These are phyloP conservation scores for Zea mays DNA, from an alignment of 176 grass and related monocot species.

Conservation along the genomic window Zm-B73-REFERENCE-NAM-5.0 NC_050105.1:10470501-10471000, in stretches of 20 bases:
- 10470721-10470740: slow-evolving; percentile 55
- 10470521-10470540: slow-evolving; percentile 6
- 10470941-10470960: too few relatives aligned
- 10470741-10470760: slow-evolving; percentile 96
- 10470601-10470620: slow-evolving; percentile 94
- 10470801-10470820: slow-evolving; percentile 93
- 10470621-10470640: slow-evolving; percentile 66
- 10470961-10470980: too few relatives aligned
- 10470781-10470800: slow-evolving; percentile 87
- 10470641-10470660: slow-evolving; percentile 33
- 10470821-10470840: neutral
- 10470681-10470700: slow-evolving; percentile 8
- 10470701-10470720: slow-evolving; percentile 22
- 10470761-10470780: slow-evolving; percentile 95
- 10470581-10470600: slow-evolving; percentile 94
- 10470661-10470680: neutral
- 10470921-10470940: too few relatives aligned
- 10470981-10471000: too few relatives aligned
- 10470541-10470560: slow-evolving; percentile 68
- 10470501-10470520: slow-evolving; percentile 1
- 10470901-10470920: too few relatives aligned
- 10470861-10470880: too few relatives aligned
- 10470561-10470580: slow-evolving; percentile 97
- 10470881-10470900: too few relatives aligned
- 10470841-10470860: neutral